Base-by-base conservation (phyloP, 2,329 filamentous ascomycete species). In the Colletotrichum chlorophyti region DNA sequence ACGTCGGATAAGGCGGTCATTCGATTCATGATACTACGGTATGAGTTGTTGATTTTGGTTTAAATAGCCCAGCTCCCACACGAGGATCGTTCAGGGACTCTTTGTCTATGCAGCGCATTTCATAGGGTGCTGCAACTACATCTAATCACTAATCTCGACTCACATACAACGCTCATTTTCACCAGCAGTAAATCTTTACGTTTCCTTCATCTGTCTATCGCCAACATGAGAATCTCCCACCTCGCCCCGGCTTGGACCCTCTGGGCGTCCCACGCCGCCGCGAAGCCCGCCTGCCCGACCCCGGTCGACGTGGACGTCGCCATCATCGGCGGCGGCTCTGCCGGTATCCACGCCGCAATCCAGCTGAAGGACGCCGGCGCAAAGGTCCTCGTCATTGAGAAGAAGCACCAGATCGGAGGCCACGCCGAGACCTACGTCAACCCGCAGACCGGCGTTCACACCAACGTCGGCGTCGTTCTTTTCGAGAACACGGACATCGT, bases 291-390 rank as follows among this genome's bases (percentile, higher is more conserved):
- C 23, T 6, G 41, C 12, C n/a, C 32, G n/a, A 5, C 17, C 2
- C 15, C 45, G 5, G 59, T 62, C 15, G 35, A 53, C 9, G 63
- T 63, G 40, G 65, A 68, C 17, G 61, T 68, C 15, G 57, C 47
- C 45, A 64, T 80, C 54, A 72, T 80, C 32, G 77, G 78, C 32
- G 77, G 76, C 3, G 78, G 78, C 23, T 66, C 72, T 2, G 62
- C 67, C 19, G 77, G 77, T 6, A 75, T 71, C 0, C 73, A 78
- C 59, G 68, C 74, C 9, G 76, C 77, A 5, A 70, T 78, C 35
- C 54, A 64, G 6, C 68, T 81, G 9, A 67, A 70, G 10, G 70
- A 79, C 31, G 48, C 66, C 32, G 70, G 70, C 35, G 69, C 74
- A 24, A 72, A 58, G 4, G 67, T 79, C 17, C 66, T 72, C 2